Evolutionary conservation across 768 basidiomycete genomes (phyloP), one percentile per base, ranked within the genome.

Genomic region (Tulasnella sp.): DNA sequence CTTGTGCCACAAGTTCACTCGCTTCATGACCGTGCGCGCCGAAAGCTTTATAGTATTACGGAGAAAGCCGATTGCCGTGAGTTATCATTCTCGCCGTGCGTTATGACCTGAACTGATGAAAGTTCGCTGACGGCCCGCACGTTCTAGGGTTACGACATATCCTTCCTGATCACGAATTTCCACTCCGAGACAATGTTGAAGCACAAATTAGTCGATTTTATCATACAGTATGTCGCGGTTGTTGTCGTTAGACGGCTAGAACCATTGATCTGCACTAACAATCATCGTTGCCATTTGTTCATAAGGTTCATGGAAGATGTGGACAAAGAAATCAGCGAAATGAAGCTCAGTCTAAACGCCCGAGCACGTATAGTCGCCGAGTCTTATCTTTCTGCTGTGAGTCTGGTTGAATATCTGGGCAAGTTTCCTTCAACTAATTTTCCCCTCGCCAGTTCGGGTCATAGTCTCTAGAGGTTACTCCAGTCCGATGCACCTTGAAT

Each of bases 181-280:
- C 92, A 99, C 70, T 80, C 92, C 30, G 94, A 98, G 71, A 93
- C 90, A 9, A 98, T 99, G 96, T 77, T 98, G 65, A 99, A 98
- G 74, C 96, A 99, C 73, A 98, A 98, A 76, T 87, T 99, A 53
- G 96, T 99, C 38, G 96, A 99, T 73, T 99, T 99, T 72, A 96
- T 99, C 74, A 96, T 98, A 65, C 92, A 98, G 90, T 94, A 63
- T 49, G 84, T 74, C 10, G 11, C 19, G 44, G 51, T 46, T 49
- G 59, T 50, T 4, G 15, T 53, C 63, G 67, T 52, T 59, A 66
- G 21, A 53, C 53, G 61, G 46, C 49, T 27, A 51, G 15, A 43
- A 34, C 41, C 30, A 50, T 38, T 60, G 38, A 66, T 25, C 43
- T 15, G 38, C 38, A n/a, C n/a, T n/a, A n/a, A n/a, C n/a, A n/a